These are phyloP conservation scores for Cajanus cajan DNA, from an alignment of 306 rosid species.

Conservation along the genomic window DNA sequence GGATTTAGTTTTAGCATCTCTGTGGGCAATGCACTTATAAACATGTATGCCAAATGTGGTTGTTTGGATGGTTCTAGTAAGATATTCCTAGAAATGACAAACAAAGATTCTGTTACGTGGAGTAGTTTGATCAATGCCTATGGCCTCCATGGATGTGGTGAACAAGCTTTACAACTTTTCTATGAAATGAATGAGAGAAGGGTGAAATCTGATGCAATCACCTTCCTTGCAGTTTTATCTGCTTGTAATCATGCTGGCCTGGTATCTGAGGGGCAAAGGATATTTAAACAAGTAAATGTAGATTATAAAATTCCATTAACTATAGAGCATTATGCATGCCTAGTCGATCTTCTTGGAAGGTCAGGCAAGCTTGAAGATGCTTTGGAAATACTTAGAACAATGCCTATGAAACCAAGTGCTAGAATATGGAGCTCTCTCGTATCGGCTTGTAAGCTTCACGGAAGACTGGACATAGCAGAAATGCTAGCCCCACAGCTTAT, in stretches of 20 bases:
- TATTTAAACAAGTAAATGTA: constrained; percentile 39
- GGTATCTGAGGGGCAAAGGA: constrained; percentile 49
- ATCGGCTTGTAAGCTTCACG: constrained; percentile 63
- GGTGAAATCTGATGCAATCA: constrained; percentile 46
- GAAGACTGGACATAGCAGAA: constrained; percentile 55
- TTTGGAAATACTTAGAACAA: constrained; percentile 42
- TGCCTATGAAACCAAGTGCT: constrained; percentile 62
- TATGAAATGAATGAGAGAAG: constrained; percentile 56
- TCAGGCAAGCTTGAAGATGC: constrained; percentile 68
- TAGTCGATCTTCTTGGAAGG: constrained; percentile 62
- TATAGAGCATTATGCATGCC: constrained; percentile 62
- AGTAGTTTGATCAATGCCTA: constrained; percentile 52
- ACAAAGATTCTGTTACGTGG: constrained; percentile 60
- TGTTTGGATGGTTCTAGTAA: constrained; percentile 40
- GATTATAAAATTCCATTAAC: constrained; percentile 35
- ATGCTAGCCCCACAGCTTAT: constrained; percentile 48
- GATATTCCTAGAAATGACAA: constrained; percentile 52
- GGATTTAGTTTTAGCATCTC: constrained; percentile 43
- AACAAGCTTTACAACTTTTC: constrained; percentile 51
- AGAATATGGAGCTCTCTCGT: constrained; percentile 65
- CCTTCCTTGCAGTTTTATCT: constrained; percentile 55
- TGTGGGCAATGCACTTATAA: constrained; percentile 58
- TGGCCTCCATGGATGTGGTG: constrained; percentile 66
- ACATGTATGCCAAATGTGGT: constrained; percentile 77
- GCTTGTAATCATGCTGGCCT: constrained; percentile 77